Conservation (phyloP, 2,329 filamentous ascomycete species). For the Calycina herbarum region DNA sequence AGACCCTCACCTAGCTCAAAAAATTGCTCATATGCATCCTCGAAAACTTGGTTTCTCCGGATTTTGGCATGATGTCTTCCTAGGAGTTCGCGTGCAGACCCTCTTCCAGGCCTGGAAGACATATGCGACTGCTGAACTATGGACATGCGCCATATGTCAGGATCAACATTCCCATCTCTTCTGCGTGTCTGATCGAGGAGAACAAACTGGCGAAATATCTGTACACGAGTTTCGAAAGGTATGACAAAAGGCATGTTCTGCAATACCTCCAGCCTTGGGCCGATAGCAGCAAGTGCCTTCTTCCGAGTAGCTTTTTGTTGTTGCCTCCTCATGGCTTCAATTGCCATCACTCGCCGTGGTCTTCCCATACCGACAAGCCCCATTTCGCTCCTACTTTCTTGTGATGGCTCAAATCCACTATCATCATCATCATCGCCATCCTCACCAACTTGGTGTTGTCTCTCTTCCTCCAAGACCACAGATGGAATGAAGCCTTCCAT, state of each 20-base stretch:
- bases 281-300: conserved; percentile 74
- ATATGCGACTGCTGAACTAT: conserved; percentile 46
- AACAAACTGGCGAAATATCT: conserved; percentile 94
- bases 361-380: conserved; percentile 56
- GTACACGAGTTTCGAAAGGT: conserved; percentile 85
- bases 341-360: conserved; percentile 59
- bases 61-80: conserved; percentile 76
- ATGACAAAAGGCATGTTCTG: conserved; percentile 98
- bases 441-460: conserved; percentile 66
- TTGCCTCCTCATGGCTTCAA: conserved; percentile 63
- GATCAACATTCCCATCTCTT: conserved; percentile 69
- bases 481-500: conserved; percentile 85
- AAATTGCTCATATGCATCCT: conserved; percentile 83
- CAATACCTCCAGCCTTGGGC: conserved; percentile 83
- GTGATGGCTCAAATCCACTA: conserved; percentile 39
- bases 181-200: conserved; percentile 74
- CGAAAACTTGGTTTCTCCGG: conserved; percentile 74
- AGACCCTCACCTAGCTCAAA: conserved; percentile 77
- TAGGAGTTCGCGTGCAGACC: conserved; percentile 40
- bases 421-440: conserved; percentile 54
- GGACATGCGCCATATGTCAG: conserved; percentile 72
- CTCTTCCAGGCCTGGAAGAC: conserved; percentile 14
- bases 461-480: conserved; percentile 85
- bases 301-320: conserved; percentile 68
- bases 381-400: conserved; percentile 34